Conservation (phyloP, 805 yeast species). For the Wickerhamomyces silvicola region DNA sequence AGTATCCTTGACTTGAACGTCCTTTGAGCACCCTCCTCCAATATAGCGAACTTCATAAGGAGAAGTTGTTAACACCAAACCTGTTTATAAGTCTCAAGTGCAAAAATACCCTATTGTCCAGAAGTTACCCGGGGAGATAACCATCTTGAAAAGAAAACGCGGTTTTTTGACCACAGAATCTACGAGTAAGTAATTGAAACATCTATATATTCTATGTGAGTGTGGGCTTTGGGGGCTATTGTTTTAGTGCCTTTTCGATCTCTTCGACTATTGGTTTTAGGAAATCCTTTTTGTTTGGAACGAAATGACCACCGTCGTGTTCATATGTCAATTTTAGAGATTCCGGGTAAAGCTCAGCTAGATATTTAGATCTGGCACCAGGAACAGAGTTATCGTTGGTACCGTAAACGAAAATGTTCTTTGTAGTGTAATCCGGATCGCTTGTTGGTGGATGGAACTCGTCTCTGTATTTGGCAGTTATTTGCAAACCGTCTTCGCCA, state of each 20-base stretch:
- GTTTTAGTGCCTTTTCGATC: conserved; percentile 12
- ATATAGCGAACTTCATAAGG: too few relatives aligned
- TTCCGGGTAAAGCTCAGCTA: conserved; percentile 49
- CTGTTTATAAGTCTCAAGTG: too few relatives aligned
- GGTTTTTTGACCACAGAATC: too few relatives aligned
- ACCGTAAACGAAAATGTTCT: conserved; percentile 75
- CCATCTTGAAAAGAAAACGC: too few relatives aligned
- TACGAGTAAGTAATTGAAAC: too few relatives aligned
- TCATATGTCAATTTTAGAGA: conserved; percentile 42
- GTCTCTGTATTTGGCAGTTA: conserved; percentile 29
- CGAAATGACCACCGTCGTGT: conserved; percentile 97
- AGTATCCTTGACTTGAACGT: too few relatives aligned
- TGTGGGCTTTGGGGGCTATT: too few relatives aligned
- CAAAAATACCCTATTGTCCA: too few relatives aligned
- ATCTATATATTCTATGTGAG: too few relatives aligned
- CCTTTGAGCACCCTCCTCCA: too few relatives aligned
- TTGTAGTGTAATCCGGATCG: conserved; percentile 26
- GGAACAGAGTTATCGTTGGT: conserved; percentile 83
- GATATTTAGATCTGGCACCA: conserved; percentile 56
- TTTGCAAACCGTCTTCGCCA: conserved; percentile 25
- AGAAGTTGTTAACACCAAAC: too few relatives aligned
- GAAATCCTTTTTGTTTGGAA: conserved; percentile 75
- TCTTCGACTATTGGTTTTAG: conserved; percentile 36
- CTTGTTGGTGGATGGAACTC: conserved; percentile 25
- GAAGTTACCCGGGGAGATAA: too few relatives aligned